Conservation (phyloP, 768 basidiomycete genomes). For the Rhodotorula toruloides region DNA sequence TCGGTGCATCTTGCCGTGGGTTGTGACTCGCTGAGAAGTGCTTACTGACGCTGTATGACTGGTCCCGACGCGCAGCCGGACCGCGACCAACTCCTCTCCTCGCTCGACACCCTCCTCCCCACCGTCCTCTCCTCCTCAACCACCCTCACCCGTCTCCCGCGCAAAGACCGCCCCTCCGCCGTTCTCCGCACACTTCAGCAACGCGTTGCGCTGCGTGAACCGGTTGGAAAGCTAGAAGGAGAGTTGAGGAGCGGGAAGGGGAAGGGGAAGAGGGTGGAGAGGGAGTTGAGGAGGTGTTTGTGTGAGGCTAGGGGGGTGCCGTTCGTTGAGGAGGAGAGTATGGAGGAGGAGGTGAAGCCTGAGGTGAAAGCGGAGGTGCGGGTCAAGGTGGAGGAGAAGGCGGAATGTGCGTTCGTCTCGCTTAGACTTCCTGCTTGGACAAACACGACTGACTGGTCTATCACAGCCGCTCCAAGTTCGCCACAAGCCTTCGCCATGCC, state of each 20-base stretch:
- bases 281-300: neutral
- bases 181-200: neutral
- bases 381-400: neutral
- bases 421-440: neutral
- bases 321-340: neutral
- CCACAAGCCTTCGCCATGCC: no score
- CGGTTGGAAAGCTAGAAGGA: neutral
- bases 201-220: neutral
- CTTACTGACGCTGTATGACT: neutral
- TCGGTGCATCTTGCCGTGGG: constrained; percentile 9
- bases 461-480: no score
- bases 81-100: neutral
- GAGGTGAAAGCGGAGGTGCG: neutral
- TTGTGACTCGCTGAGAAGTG: no score
- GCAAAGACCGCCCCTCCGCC: constrained; percentile 8
- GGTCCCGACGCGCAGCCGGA: neutral
- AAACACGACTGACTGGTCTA: neutral
- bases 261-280: neutral
- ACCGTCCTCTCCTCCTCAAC: constrained; percentile 1
- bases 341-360: neutral
- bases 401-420: neutral
- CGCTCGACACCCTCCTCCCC: constrained; percentile 25
- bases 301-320: neutral
- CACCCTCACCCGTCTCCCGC: constrained; percentile 2
- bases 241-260: neutral